Conservation (phyloP, 176 grass and related monocot species). For the Triticum dicoccoides region DNA sequence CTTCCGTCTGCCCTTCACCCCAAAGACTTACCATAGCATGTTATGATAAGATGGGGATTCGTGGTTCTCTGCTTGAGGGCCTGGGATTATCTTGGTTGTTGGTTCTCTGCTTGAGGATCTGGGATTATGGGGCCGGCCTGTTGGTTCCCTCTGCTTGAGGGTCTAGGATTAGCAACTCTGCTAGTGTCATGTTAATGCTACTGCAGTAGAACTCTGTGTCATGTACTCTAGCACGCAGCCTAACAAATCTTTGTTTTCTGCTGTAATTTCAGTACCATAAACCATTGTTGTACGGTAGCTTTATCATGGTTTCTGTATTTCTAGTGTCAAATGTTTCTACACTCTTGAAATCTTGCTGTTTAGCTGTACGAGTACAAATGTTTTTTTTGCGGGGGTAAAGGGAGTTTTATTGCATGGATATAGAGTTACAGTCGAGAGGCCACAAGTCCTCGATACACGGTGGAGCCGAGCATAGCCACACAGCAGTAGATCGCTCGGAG, state of each 20-base stretch:
- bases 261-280: background rate
- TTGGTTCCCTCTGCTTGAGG: background rate
- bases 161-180: conserved; percentile 22
- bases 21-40: background rate
- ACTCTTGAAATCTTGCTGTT: background rate
- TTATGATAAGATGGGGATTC: background rate
- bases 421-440: too few species aligned
- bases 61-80: conserved; percentile 48
- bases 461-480: too few species aligned
- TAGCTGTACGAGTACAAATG: background rate
- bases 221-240: background rate
- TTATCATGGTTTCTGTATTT: background rate
- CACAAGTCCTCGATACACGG: too few species aligned
- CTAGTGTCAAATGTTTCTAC: background rate
- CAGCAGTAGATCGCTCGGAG: too few species aligned
- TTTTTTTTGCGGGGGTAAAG: too few species aligned
- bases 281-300: background rate
- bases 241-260: conserved; percentile 8
- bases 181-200: conserved; percentile 15
- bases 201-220: conserved; percentile 13
- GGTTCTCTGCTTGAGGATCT: conserved; percentile 32
- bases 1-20: conserved; percentile 17
- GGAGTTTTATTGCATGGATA: too few species aligned
- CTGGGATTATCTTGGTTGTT: background rate
- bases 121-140: background rate